These are phyloP conservation scores for Brassica rapa DNA, from an alignment of 345 rosid species.

Conservation along the genomic window DNA sequence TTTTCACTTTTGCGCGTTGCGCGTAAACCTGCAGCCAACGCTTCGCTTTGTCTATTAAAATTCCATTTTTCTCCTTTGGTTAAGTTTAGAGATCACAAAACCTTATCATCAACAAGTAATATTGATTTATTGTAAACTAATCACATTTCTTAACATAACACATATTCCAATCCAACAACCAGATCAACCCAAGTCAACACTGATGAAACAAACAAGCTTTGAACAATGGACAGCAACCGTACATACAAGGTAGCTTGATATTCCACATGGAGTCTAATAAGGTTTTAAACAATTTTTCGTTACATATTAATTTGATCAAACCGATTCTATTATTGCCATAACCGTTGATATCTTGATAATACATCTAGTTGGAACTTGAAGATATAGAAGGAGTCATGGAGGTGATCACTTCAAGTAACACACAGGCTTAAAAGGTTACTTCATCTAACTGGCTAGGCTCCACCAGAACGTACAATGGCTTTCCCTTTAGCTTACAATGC, in stretches of 20 bases:
- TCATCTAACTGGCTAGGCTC: constrained; percentile 37
- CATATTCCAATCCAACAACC: not conserved
- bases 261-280: not conserved
- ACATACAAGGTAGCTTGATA: not conserved
- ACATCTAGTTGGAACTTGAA: constrained; percentile 5
- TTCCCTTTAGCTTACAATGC: constrained; percentile 66
- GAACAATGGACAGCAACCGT: not conserved
- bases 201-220: not conserved
- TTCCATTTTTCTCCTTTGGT: not conserved
- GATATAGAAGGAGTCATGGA: constrained; percentile 8
- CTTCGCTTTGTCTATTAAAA: not conserved
- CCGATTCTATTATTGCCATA: not conserved
- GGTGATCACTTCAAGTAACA: not conserved
- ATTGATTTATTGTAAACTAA: not conserved
- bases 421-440: not conserved
- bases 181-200: not conserved
- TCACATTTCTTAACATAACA: not conserved
- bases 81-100: not conserved
- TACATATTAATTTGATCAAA: not conserved
- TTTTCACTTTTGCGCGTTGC: not conserved
- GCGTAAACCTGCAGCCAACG: constrained; percentile 16
- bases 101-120: not conserved
- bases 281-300: not conserved
- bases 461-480: constrained; percentile 78
- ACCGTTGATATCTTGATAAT: not conserved